These are phyloP conservation scores for Suhomyces terraborum DNA, from an alignment of 1,139 yeast genomes.

Conservation along the genomic window DNA sequence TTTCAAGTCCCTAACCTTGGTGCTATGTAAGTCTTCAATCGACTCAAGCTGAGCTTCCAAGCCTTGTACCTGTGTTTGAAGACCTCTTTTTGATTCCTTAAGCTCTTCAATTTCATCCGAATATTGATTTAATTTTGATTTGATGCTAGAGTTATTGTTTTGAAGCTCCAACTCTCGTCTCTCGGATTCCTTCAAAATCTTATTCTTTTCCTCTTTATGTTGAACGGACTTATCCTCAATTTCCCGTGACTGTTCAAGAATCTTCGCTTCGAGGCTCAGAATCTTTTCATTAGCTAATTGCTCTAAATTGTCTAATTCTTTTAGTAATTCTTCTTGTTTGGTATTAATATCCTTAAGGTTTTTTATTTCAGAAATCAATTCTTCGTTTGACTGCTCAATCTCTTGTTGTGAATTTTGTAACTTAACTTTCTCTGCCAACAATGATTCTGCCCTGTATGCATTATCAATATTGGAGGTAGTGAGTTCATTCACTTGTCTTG, in stretches of 20 bases:
- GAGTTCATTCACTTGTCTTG: slow-evolving; percentile 13
- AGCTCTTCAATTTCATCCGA: slow-evolving; percentile 14
- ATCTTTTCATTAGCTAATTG: slow-evolving; percentile 27
- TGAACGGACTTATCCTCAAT: slow-evolving; percentile 14
- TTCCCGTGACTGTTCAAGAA: slow-evolving; percentile 13
- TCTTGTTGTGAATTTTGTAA: slow-evolving; percentile 15
- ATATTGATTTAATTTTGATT: slow-evolving; percentile 1
- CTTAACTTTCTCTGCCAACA: slow-evolving; percentile 23
- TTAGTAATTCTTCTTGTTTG: slow-evolving; percentile 26
- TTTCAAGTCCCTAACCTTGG: slow-evolving; percentile 11
- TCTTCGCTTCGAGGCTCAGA: slow-evolving; percentile 22
- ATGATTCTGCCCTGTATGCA: slow-evolving; percentile 18
- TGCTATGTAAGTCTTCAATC: slow-evolving; percentile 3
- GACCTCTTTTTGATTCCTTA: slow-evolving; percentile 13
- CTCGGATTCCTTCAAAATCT: slow-evolving; percentile 16
- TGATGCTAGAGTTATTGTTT: slow-evolving; percentile 5
- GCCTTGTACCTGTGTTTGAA: slow-evolving; percentile 14
- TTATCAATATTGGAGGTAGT: slow-evolving; percentile 19
- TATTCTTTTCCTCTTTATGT: slow-evolving; percentile 18
- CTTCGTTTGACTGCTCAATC: slow-evolving; percentile 17
- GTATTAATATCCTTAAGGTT: slow-evolving; percentile 21
- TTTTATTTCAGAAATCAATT: slow-evolving; percentile 18
- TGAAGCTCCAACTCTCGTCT: slow-evolving; percentile 9
- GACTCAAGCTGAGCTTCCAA: slow-evolving; percentile 16
- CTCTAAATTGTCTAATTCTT: slow-evolving; percentile 26